These are phyloP conservation scores for Pythium oligandrum DNA, from an alignment of 352 stramenopile genomes.

Conservation along the genomic window DNA sequence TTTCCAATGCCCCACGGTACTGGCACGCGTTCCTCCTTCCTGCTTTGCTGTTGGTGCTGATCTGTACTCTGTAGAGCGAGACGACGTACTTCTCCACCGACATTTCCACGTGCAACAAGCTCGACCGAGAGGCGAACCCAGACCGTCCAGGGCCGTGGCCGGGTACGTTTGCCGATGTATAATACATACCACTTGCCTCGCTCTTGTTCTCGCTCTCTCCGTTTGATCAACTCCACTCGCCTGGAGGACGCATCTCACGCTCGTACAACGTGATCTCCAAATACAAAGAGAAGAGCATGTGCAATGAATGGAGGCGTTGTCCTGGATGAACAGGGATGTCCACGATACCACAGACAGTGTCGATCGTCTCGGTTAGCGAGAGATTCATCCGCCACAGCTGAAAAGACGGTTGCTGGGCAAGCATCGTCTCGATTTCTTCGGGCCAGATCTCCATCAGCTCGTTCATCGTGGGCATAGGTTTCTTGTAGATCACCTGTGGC, in stretches of 20 bases:
- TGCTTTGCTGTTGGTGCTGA: neutral
- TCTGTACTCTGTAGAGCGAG: conserved; percentile 33
- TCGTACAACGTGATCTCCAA: conserved; percentile 66
- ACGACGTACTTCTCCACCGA: conserved; percentile 71
- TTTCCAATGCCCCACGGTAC: conserved; percentile 73
- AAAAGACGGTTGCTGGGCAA: conserved; percentile 25
- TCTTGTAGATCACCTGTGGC: conserved; percentile 74
- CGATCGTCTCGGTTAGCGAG: conserved; percentile 76
- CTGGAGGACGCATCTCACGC: conserved; percentile 23
- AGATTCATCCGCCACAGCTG: conserved; percentile 69
- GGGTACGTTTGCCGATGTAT: conserved; percentile 63
- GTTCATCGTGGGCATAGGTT: conserved; percentile 84
- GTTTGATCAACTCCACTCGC: too few relatives aligned
- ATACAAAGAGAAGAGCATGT: conserved; percentile 91
- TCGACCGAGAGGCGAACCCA: conserved; percentile 61
- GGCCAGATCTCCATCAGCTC: conserved; percentile 90
- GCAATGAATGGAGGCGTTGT: conserved; percentile 84
- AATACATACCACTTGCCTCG: conserved; percentile 5
- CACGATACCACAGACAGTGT: conserved; percentile 85
- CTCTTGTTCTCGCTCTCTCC: too few relatives aligned
- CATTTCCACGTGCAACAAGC: conserved; percentile 69
- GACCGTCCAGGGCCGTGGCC: conserved; percentile 68
- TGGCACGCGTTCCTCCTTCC: neutral
- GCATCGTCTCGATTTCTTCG: conserved; percentile 70
- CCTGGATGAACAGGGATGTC: conserved; percentile 89